Percentiles rank a stretch among this genome's conserved stretches.
Conservation (phyloP, 805 yeast genomes). For the Saturnispora zaruensis region DNA sequence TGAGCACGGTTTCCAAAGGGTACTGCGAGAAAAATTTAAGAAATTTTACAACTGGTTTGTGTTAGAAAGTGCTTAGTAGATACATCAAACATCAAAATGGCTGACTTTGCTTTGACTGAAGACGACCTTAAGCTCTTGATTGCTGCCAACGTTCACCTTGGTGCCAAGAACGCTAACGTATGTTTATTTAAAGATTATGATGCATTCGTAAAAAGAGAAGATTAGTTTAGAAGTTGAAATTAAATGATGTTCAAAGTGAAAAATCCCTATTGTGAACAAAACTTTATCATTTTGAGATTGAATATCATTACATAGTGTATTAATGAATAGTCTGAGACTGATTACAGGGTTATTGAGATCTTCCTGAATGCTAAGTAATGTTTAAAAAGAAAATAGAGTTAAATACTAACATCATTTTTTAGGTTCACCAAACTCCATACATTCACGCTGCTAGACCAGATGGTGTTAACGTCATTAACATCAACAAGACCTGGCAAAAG, state of each 20-base stretch:
- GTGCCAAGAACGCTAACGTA: constrained; percentile 99
- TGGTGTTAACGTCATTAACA: constrained; percentile 97
- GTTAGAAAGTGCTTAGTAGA: constrained; percentile 9
- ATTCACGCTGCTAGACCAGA: constrained; percentile 98
- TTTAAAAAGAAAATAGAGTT: too few relatives aligned
- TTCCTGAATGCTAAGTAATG: neutral
- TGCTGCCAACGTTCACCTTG: constrained; percentile 99
- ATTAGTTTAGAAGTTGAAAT: too few relatives aligned
- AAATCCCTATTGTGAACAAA: neutral
- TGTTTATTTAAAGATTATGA: constrained; percentile 29
- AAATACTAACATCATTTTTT: constrained; percentile 17
- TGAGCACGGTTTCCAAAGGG: neutral
- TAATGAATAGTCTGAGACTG: neutral
- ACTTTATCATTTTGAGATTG: neutral
- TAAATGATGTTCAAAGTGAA: neutral
- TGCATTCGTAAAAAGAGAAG: neutral
- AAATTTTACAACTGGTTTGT: neutral
- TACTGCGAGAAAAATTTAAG: constrained; percentile 7
- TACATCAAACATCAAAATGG: constrained; percentile 23
- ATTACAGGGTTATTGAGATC: neutral
- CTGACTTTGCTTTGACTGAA: constrained; percentile 51
- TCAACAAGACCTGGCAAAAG: constrained; percentile 99
- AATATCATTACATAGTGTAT: neutral
- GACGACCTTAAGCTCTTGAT: constrained; percentile 98
- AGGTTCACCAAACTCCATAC: constrained; percentile 96